phyloP scores from a whole-genome alignment of 331 rosid genomes.

The Dryas integrifolia region DNA sequence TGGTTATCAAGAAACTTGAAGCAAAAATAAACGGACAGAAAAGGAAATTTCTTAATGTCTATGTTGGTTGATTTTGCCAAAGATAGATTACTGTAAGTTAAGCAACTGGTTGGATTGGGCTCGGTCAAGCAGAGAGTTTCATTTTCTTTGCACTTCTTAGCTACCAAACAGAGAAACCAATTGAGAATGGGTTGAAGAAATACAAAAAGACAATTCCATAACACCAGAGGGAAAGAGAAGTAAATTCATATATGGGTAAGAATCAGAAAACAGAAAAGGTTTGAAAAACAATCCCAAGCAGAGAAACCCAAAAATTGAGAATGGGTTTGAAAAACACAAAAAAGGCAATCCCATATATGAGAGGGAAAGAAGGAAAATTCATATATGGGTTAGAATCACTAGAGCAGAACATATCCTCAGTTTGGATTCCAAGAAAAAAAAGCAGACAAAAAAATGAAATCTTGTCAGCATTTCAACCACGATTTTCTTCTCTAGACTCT shows the following conservation, averaged over 20 bases:
- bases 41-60: background rate
- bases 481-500: background rate
- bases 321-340: background rate
- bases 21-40: background rate
- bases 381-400: background rate
- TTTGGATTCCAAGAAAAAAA: background rate
- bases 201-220: background rate
- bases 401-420: background rate
- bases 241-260: background rate
- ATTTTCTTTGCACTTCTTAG: background rate
- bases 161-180: constrained; percentile 3
- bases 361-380: background rate
- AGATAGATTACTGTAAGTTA: background rate
- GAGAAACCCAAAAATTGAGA: background rate
- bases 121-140: background rate
- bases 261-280: background rate
- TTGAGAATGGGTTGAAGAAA: background rate
- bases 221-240: background rate
- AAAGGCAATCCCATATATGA: background rate
- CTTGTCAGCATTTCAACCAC: constrained; percentile 5
- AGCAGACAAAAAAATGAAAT: background rate
- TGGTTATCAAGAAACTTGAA: background rate
- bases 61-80: background rate
- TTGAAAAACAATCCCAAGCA: background rate
- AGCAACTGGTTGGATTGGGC: background rate